A percentile compares a stretch with the other conserved stretches of the same genome.
These are phyloP conservation scores for Russula sp. DNA, from an alignment of 768 basidiomycete genomes.

Conservation along the genomic window DNA sequence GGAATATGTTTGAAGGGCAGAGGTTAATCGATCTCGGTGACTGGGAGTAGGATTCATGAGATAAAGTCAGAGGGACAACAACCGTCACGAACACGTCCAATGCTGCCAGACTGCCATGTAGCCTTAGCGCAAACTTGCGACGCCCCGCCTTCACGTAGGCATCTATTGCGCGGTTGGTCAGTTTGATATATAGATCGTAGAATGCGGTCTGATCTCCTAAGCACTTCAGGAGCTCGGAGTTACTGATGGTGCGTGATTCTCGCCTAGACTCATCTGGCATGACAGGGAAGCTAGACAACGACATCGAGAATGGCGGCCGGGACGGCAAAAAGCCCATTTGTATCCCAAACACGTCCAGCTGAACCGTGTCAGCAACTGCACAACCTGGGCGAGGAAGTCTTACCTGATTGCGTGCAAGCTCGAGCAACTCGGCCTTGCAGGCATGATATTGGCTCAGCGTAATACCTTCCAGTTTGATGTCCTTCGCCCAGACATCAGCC, in stretches of 20 bases:
- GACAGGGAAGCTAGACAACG: conserved; percentile 29
- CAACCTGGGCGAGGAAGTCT: not conserved
- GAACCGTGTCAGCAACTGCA: conserved; percentile 7
- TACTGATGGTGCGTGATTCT: conserved; percentile 42
- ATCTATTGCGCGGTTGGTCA: conserved; percentile 80
- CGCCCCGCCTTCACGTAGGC: conserved; percentile 79
- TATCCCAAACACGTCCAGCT: conserved; percentile 87
- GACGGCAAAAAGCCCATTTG: conserved; percentile 63
- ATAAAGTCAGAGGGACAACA: not conserved
- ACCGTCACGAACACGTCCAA: conserved; percentile 71
- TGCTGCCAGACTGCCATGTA: conserved; percentile 83
- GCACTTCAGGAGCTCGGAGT: conserved; percentile 53
- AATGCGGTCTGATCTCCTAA: conserved; percentile 54
- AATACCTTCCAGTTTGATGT: conserved; percentile 42
- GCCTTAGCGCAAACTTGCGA: conserved; percentile 75
- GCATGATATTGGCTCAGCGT: conserved; percentile 54
- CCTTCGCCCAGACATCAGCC: conserved; percentile 65
- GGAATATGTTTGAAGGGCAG: conserved; percentile 64
- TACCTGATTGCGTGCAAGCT: conserved; percentile 82
- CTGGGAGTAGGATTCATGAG: conserved; percentile 36
- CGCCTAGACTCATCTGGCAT: conserved; percentile 24
- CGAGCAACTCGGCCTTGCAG: conserved; percentile 81
- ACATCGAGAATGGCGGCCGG: conserved; percentile 64
- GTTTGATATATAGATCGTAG: conserved; percentile 66
- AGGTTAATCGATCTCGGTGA: conserved; percentile 55